Conservation (phyloP, 2,329 filamentous ascomycete species). For the Helotiales sp. region DNA sequence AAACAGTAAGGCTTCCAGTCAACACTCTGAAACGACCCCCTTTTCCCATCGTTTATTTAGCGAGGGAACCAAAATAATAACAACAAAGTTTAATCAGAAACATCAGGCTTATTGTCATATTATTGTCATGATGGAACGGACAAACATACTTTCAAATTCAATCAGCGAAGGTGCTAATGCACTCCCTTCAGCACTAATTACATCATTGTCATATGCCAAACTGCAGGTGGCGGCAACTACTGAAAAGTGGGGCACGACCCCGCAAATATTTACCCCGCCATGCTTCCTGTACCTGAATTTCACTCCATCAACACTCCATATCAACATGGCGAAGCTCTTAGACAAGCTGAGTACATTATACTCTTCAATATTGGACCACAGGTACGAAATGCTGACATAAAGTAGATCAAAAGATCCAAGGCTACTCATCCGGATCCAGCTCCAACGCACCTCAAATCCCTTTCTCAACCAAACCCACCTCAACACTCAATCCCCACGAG, state of each 20-base stretch:
- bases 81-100: not conserved
- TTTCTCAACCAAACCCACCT: conserved; percentile 6
- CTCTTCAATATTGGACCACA: not conserved
- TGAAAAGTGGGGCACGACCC: conserved; percentile 1
- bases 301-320: not conserved
- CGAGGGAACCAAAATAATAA: not conserved
- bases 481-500: not conserved
- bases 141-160: no score
- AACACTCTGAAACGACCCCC: not conserved
- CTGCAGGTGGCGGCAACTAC: not conserved
- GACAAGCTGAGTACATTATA: conserved; percentile 1
- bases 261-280: conserved; percentile 1
- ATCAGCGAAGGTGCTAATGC: no score
- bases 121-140: no score
- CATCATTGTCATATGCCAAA: conserved; percentile 12
- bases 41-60: conserved; percentile 9
- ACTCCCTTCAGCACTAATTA: not conserved
- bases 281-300: not conserved
- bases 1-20: not conserved
- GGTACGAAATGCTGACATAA: not conserved
- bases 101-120: no score
- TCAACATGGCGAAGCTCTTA: conserved; percentile 1
- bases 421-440: not conserved
- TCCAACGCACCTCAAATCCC: not conserved
- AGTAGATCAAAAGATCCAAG: not conserved